Percentiles rank a stretch among this genome's conserved stretches.
These are phyloP conservation scores for Pythium inflatum DNA, from an alignment of 352 stramenopile genomes.

Conservation along the genomic window DNA sequence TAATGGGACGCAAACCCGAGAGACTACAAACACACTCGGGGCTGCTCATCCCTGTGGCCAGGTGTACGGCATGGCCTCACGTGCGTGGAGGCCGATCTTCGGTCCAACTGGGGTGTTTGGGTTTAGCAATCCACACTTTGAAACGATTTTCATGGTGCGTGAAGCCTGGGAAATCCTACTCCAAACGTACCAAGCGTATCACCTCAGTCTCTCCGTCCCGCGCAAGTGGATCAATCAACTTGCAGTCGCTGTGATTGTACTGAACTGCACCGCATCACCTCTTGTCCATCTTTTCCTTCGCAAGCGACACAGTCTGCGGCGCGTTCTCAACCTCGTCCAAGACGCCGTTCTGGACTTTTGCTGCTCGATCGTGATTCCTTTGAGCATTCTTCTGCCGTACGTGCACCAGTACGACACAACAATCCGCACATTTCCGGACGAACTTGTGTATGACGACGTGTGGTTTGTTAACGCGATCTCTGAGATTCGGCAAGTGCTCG, in stretches of 20 bases:
- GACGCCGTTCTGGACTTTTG: constrained; percentile 31
- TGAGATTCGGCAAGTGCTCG: constrained; percentile 22
- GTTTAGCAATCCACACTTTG: constrained; percentile 13
- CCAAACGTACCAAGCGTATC: constrained; percentile 35
- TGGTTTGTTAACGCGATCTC: constrained; percentile 23
- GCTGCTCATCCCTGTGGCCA: not conserved
- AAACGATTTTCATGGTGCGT: constrained; percentile 19
- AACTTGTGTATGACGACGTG: constrained; percentile 17
- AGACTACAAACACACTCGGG: too few relatives aligned
- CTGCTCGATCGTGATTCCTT: constrained; percentile 32
- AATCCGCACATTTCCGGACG: not conserved
- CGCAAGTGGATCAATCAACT: constrained; percentile 33
- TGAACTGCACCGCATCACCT: constrained; percentile 23
- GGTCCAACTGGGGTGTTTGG: constrained; percentile 16
- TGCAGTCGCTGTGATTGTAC: constrained; percentile 21
- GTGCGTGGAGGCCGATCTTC: constrained; percentile 5
- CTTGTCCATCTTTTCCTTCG: constrained; percentile 15
- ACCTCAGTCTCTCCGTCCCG: constrained; percentile 27
- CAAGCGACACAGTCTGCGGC: not conserved
- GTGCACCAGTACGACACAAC: constrained; percentile 2
- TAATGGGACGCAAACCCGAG: not conserved
- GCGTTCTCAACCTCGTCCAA: constrained; percentile 15
- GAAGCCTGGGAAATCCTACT: constrained; percentile 28
- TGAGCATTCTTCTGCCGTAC: constrained; percentile 31
- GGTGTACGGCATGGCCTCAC: not conserved